Evolutionary conservation across 139 green algal species (phyloP).

Genomic region (Yamagishiella unicocca): DNA sequence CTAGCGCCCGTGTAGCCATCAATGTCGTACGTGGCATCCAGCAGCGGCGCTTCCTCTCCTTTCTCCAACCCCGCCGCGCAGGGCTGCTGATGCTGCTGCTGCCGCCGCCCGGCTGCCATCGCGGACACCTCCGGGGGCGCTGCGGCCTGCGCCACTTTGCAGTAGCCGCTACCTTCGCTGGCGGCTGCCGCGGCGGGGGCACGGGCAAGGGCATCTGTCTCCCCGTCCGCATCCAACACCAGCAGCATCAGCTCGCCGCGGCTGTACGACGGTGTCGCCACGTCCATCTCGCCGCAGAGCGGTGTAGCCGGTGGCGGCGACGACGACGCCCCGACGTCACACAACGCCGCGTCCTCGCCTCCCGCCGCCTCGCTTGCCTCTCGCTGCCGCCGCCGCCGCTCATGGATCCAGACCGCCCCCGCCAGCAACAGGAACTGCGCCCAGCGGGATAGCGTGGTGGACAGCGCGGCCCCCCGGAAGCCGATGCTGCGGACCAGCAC

Average conservation of each 20-base stretch:
- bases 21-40: background rate
- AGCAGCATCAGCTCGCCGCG: background rate
- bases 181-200: too few species aligned
- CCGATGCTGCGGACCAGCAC: constrained; percentile 30
- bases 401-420: constrained; percentile 18
- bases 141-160: too few species aligned
- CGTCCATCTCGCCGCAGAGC: background rate
- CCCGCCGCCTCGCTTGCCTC: background rate
- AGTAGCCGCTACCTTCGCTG: too few species aligned
- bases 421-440: constrained; percentile 51
- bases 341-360: background rate
- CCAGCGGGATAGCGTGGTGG: constrained; percentile 54
- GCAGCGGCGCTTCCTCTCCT: background rate
- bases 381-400: constrained; percentile 9
- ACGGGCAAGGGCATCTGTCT: too few species aligned
- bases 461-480: constrained; percentile 49
- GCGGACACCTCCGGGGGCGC: too few species aligned
- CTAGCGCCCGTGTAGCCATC: too few species aligned
- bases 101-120: too few species aligned
- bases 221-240: too few species aligned
- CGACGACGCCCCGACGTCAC: too few species aligned
- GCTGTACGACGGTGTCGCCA: background rate
- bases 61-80: background rate
- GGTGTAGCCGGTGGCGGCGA: too few species aligned
- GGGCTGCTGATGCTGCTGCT: too few species aligned